These are phyloP conservation scores for Pleurotus platypus DNA, from an alignment of 768 basidiomycete species.

Conservation along the genomic window DNA sequence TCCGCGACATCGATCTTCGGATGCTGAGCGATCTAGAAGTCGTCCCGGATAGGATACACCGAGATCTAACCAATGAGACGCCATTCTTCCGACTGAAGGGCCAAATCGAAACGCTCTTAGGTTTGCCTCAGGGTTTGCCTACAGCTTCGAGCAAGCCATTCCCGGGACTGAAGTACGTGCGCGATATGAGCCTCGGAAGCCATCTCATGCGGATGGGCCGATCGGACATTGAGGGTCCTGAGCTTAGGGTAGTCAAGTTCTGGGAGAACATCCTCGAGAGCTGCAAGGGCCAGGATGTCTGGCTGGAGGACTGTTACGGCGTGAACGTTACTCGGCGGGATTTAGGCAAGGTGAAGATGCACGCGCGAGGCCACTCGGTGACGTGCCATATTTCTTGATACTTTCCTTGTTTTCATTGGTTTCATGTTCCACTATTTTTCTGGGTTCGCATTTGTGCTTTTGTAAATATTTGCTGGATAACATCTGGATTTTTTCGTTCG, in stretches of 20 bases:
- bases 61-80: slow-evolving; percentile 30
- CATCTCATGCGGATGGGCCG: slow-evolving; percentile 45
- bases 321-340: slow-evolving; percentile 50
- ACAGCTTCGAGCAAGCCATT: slow-evolving; percentile 43
- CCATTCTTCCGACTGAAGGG: slow-evolving; percentile 64
- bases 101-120: slow-evolving; percentile 60
- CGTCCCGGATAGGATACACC: slow-evolving; percentile 21
- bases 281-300: slow-evolving; percentile 53
- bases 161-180: slow-evolving; percentile 53
- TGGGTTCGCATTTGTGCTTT: neutral
- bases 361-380: neutral
- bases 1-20: slow-evolving; percentile 67
- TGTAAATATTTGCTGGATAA: neutral
- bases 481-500: neutral
- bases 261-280: slow-evolving; percentile 33
- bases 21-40: slow-evolving; percentile 42
- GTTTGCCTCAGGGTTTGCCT: slow-evolving; percentile 12
- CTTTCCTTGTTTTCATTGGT: neutral
- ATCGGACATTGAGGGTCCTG: slow-evolving; percentile 17
- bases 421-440: neutral
- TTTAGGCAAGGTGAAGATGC: slow-evolving; percentile 21
- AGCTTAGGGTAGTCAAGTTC: slow-evolving; percentile 35
- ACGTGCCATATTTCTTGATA: neutral
- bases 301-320: slow-evolving; percentile 63
- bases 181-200: slow-evolving; percentile 63